Evolutionary conservation across 345 rosid species (phyloP).

Genomic region (Euphorbia pulcherrima): DNA sequence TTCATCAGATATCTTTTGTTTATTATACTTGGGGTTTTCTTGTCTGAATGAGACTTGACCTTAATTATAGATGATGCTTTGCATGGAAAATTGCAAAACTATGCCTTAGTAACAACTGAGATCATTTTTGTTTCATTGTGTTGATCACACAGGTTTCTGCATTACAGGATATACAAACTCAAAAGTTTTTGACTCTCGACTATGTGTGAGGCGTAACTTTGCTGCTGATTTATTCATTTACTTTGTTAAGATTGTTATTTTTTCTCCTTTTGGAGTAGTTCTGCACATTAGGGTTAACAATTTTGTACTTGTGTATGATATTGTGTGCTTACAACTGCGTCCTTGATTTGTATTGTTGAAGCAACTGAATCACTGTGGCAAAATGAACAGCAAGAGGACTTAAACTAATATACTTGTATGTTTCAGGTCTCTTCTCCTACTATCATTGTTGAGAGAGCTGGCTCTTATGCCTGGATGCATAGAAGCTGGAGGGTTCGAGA

Average conservation of each 20-base stretch:
- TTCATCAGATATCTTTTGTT: background rate
- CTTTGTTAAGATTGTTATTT: background rate
- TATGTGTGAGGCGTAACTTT: no score
- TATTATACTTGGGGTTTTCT: background rate
- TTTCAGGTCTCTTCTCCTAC: slow-evolving; percentile 96
- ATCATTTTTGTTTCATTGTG: background rate
- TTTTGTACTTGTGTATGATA: background rate
- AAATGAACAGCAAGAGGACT: background rate
- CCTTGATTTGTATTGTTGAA: no score
- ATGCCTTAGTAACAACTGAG: background rate
- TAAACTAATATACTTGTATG: slow-evolving; percentile 11
- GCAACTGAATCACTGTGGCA: background rate
- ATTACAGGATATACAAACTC: background rate
- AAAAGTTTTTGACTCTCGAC: no score
- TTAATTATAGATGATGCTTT: background rate
- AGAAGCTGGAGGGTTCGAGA: slow-evolving; percentile 97
- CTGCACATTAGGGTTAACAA: background rate
- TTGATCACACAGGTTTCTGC: background rate
- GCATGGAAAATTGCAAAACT: background rate
- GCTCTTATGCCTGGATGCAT: slow-evolving; percentile 92
- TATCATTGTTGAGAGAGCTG: slow-evolving; percentile 93
- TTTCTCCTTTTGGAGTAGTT: background rate
- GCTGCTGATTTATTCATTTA: background rate
- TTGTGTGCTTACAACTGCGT: no score
- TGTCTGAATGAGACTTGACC: background rate